Evolutionary conservation across 345 rosid species (phyloP).

Genomic region (Lepidium africanum): DNA sequence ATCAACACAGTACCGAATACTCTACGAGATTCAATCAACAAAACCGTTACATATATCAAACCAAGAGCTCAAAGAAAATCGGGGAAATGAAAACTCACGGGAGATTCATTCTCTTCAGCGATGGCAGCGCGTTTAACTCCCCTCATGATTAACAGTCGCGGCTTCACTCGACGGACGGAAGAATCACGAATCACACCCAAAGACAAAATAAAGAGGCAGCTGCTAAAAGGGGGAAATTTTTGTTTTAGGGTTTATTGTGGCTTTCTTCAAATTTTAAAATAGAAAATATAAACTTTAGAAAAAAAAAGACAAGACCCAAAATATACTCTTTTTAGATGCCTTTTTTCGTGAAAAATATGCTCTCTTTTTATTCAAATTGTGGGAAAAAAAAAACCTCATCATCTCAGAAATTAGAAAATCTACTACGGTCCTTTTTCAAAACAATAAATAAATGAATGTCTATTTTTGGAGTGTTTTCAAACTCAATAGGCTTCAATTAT

Average conservation of each 20-base stretch:
- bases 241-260: constrained; percentile 36
- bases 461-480: background rate
- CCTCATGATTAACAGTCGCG: constrained; percentile 37
- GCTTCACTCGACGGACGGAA: constrained; percentile 1
- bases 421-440: background rate
- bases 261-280: background rate
- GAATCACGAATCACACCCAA: background rate
- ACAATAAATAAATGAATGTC: too few species aligned
- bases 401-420: background rate
- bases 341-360: background rate
- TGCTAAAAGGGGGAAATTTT: background rate
- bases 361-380: background rate
- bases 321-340: background rate
- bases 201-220: background rate
- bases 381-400: background rate
- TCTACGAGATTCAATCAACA: constrained; percentile 7
- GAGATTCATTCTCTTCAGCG: constrained; percentile 47
- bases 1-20: constrained; percentile 1
- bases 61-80: background rate
- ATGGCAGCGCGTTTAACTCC: constrained; percentile 61
- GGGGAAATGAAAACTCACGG: constrained; percentile 38
- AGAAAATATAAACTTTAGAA: background rate
- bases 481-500: background rate
- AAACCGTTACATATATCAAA: background rate
- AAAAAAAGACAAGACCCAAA: background rate